A percentile compares a stretch with the other conserved stretches of the same genome.
phyloP scores from a whole-genome alignment of 1,139 yeast genomes.

The Saccharomyces hybrid region DNA sequence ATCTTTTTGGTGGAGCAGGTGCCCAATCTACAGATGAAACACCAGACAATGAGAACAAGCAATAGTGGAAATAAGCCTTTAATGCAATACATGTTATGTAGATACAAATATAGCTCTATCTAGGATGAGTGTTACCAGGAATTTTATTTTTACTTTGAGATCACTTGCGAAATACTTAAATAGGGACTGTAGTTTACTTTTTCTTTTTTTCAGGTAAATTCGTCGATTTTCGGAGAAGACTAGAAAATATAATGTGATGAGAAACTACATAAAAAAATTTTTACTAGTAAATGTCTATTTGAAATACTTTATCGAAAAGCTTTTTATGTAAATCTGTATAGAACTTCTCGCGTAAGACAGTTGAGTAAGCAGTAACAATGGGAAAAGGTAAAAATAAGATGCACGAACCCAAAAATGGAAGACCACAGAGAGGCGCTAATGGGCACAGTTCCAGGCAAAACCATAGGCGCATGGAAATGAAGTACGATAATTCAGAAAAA shows the following conservation, averaged over 20 bases:
- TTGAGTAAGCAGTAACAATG: not conserved
- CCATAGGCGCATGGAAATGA: conserved; percentile 39
- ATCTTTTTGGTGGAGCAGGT: conserved; percentile 38
- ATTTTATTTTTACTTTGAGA: not conserved
- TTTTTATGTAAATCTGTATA: not conserved
- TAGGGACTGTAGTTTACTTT: not conserved
- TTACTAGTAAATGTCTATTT: not conserved
- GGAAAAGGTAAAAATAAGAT: conserved; percentile 51
- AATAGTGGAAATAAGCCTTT: not conserved
- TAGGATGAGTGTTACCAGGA: not conserved
- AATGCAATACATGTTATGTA: not conserved
- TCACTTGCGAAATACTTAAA: not conserved
- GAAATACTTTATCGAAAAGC: not conserved
- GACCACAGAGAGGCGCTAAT: conserved; percentile 41
- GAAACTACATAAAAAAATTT: not conserved
- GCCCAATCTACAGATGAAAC: conserved; percentile 4
- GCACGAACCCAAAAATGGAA: conserved; percentile 36
- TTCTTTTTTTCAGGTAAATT: not conserved
- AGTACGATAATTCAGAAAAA: conserved; percentile 34
- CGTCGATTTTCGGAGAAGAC: not conserved
- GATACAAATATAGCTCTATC: not conserved
- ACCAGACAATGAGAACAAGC: conserved; percentile 1
- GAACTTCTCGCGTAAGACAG: not conserved
- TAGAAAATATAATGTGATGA: not conserved
- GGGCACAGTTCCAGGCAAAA: conserved; percentile 54